Percentiles rank a stretch among this genome's conserved stretches.
These are phyloP conservation scores for Austroboletus novae-zelandiae DNA, from an alignment of 1,284 basidiomycete genomes.

Conservation along the genomic window DNA sequence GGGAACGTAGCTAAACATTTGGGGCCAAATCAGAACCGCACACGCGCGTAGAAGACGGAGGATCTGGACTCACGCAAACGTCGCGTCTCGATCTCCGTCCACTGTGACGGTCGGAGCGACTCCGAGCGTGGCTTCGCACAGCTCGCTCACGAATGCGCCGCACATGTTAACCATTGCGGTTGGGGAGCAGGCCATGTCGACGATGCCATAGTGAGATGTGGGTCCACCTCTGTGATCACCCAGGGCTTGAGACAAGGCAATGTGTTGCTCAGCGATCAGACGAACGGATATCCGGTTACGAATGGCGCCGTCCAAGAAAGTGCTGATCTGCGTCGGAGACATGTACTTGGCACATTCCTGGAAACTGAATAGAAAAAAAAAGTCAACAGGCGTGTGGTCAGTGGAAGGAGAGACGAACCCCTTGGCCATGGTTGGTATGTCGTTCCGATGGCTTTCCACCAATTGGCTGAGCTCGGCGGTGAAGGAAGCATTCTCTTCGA, in stretches of 20 bases:
- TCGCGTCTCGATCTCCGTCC: constrained; percentile 68
- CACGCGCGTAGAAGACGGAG: neutral
- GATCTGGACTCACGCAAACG: constrained; percentile 63
- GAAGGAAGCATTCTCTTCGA: constrained; percentile 72
- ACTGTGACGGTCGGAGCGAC: constrained; percentile 63
- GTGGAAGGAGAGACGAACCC: constrained; percentile 54
- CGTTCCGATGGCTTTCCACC: constrained; percentile 79
- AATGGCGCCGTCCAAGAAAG: constrained; percentile 83
- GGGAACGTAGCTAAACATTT: constrained; percentile 67
- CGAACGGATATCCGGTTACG: constrained; percentile 86
- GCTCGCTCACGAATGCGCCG: constrained; percentile 76
- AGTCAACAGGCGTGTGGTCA: no score
- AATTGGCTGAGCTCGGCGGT: constrained; percentile 66
- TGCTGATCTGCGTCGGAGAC: constrained; percentile 70
- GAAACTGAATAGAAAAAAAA: constrained; percentile 51
- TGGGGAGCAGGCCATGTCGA: constrained; percentile 69
- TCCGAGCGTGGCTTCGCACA: constrained; percentile 87
- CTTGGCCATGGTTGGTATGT: constrained; percentile 87
- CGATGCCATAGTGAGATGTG: constrained; percentile 55
- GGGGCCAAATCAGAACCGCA: neutral
- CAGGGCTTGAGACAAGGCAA: constrained; percentile 73
- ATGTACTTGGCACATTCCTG: constrained; percentile 86
- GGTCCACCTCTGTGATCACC: constrained; percentile 32
- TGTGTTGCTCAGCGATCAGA: constrained; percentile 90
- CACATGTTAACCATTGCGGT: constrained; percentile 72